Evolutionary conservation across 768 basidiomycete species (phyloP).

Genomic region (Tylopilus rubrobrunneus): DNA sequence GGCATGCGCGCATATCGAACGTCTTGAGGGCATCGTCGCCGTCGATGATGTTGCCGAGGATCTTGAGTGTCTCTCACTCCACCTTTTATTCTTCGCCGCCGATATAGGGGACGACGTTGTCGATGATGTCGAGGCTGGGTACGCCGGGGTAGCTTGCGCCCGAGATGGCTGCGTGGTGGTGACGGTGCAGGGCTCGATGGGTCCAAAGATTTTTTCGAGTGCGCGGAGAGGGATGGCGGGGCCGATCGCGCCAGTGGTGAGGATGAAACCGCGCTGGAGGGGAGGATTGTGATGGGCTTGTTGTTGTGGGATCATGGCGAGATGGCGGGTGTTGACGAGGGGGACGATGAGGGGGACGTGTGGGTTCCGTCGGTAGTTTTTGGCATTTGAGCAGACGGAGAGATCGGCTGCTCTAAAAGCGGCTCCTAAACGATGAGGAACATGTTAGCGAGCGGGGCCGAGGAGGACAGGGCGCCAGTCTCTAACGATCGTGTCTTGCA

Average conservation of each 20-base stretch:
- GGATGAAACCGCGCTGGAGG: constrained; percentile 84
- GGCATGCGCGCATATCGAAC: constrained; percentile 83
- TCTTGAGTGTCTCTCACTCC: too few relatives aligned
- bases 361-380: constrained; percentile 91
- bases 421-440: constrained; percentile 43
- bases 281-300: constrained; percentile 62
- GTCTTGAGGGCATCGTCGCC: constrained; percentile 50
- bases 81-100: too few relatives aligned
- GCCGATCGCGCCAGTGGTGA: constrained; percentile 96
- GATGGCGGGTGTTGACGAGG: constrained; percentile 85
- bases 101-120: too few relatives aligned
- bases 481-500: constrained; percentile 52
- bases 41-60: constrained; percentile 52
- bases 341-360: constrained; percentile 94
- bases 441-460: background rate
- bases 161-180: constrained; percentile 98
- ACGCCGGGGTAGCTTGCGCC: constrained; percentile 98
- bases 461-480: constrained; percentile 40
- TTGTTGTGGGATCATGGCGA: constrained; percentile 83
- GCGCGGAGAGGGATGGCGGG: constrained; percentile 88
- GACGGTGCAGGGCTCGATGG: constrained; percentile 86
- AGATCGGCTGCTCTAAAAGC: constrained; percentile 85
- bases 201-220: constrained; percentile 87
- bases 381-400: constrained; percentile 95
- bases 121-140: constrained; percentile 69